Evolutionary conservation across 2,329 filamentous ascomycete genomes (phyloP).

Genomic region (Aspergillus fumigatiaffinis): DNA sequence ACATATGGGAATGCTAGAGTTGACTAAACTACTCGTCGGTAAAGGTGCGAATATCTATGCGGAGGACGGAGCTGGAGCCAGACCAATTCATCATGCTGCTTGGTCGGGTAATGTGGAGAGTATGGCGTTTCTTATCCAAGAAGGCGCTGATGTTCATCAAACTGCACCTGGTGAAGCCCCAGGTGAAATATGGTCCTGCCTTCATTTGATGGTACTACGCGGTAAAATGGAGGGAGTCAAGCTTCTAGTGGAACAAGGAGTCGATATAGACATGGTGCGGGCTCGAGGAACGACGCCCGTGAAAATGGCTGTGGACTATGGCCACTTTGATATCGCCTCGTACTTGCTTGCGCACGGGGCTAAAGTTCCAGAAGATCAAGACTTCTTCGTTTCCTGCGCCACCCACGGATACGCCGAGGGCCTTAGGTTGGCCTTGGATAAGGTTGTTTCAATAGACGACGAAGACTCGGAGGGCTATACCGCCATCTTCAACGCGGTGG

Average conservation of each 20-base stretch:
- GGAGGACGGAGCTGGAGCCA: not conserved
- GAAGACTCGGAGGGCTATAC: not conserved
- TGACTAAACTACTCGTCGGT: not conserved
- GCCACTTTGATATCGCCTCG: not conserved
- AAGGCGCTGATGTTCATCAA: not conserved
- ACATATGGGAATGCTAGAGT: accelerated
- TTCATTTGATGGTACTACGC: not conserved
- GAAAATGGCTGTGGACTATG: not conserved
- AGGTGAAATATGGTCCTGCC: not conserved
- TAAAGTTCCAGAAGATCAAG: not conserved
- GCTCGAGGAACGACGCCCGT: not conserved
- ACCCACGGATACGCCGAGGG: not conserved
- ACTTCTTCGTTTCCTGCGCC: not conserved
- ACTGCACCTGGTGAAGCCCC: not conserved
- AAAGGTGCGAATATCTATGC: not conserved
- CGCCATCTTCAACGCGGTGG: not conserved
- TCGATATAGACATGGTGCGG: not conserved
- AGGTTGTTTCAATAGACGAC: not conserved
- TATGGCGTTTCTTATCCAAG: not conserved
- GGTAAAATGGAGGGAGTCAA: not conserved
- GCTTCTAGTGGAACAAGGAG: not conserved
- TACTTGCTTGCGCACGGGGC: not conserved
- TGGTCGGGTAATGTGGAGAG: not conserved
- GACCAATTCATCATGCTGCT: not conserved
- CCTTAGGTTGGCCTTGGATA: not conserved